Evolutionary conservation across 2,329 filamentous ascomycete genomes (phyloP), one percentile per base, ranked within the genome.

Genomic region (Raffaelea albimanens): DNA sequence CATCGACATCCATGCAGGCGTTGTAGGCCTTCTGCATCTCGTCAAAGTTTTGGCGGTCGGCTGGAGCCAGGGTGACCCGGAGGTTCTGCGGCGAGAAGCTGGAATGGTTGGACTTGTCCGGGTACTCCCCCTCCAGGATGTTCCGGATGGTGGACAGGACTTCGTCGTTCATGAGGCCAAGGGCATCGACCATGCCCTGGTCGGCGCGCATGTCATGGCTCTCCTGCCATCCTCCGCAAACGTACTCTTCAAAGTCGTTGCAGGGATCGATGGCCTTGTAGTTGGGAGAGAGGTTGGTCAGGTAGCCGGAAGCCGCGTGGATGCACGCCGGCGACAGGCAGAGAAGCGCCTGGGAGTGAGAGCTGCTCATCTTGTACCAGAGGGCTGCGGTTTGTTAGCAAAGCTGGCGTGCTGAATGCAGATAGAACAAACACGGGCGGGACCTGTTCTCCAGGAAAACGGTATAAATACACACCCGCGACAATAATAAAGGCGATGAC

Each of bases 231-330:
- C 82, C 82, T 47, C 79, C 81, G 55, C 83, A 86, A 19, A 80
- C 79, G 48, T 80, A 72, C 58, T 80, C 69, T 50, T 85, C 79
- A 50, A 87, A 87, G 57, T 85, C 64, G n/a, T 69, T 73, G 56
- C 83, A 87, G 2, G 83, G 76, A 58, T 87, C 80, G 36, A 87
- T 66, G 2, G 76, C 62, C 50, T 75, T 68, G 61, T 84, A 81
- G 47, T 58, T 67, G 8, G 79, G 75, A 16, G 78, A 75, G 14
- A 84, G 63, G 50, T 79, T 82, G 53, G 78, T 75, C 9, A 83
- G 68, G 36, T 84, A 72, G 52, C 76, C 72, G 13, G 78, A 80
- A 4, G 80, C 73, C 13, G 79, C 80, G 56, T 82, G 76, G 13
- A 83, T 68, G 59, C 80, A 85, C 51, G 75, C 73, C 39, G 78